These are phyloP conservation scores for Lachnellula occidentalis DNA, from an alignment of 2,329 filamentous ascomycete genomes.

Conservation along the genomic window DNA sequence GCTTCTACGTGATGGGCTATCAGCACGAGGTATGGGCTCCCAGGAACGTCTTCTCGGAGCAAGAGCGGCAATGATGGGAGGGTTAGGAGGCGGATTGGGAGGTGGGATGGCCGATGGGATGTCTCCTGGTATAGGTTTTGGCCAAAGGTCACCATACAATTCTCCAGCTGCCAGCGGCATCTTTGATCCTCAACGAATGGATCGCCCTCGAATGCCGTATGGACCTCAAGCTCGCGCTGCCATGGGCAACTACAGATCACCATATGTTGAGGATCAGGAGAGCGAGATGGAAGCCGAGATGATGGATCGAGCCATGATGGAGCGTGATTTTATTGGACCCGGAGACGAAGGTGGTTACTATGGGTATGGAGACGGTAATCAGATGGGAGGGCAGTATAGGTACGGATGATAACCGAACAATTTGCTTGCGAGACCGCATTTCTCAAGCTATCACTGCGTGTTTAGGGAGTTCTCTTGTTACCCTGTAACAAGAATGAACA, in stretches of 20 bases:
- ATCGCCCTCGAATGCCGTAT: slow-evolving; percentile 11
- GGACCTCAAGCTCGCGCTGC: neutral
- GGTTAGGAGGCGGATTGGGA: neutral
- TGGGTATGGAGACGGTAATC: neutral
- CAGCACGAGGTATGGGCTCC: neutral
- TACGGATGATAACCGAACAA: neutral
- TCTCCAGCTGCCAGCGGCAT: slow-evolving; percentile 4
- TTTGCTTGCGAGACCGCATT: too few species aligned
- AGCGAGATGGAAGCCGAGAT: slow-evolving; percentile 12
- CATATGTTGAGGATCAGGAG: slow-evolving; percentile 21
- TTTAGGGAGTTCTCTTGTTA: too few species aligned
- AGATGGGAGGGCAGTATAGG: neutral
- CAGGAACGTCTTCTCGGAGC: neutral
- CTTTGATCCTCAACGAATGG: slow-evolving; percentile 9
- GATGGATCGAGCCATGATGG: slow-evolving; percentile 4
- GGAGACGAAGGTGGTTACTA: neutral
- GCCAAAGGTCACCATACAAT: slow-evolving; percentile 1
- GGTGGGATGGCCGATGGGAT: neutral
- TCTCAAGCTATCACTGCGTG: too few species aligned
- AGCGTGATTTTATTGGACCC: neutral
- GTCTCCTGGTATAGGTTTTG: neutral
- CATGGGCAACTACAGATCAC: slow-evolving; percentile 11
- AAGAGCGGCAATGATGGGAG: slow-evolving; percentile 4
- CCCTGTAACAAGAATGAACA: too few species aligned
- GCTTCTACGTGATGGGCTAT: neutral